phyloP scores from a whole-genome alignment of 441 rosid genomes.

The California macrophylla region DNA sequence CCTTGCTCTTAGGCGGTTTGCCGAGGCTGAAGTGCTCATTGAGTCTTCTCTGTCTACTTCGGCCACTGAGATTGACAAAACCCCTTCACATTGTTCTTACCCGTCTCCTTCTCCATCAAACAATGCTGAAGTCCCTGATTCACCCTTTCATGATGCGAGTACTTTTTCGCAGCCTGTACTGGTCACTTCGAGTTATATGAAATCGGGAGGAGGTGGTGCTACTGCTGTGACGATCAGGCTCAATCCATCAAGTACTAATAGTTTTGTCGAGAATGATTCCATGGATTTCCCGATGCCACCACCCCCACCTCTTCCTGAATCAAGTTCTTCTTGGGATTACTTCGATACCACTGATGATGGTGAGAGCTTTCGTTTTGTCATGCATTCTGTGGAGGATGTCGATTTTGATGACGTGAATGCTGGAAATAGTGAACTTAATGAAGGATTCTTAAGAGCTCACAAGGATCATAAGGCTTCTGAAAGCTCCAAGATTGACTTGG shows the following conservation, averaged over 20 bases:
- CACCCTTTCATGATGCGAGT: slow-evolving; percentile 44
- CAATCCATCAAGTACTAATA: slow-evolving; percentile 29
- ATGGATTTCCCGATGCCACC: slow-evolving; percentile 36
- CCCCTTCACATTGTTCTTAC: slow-evolving; percentile 67
- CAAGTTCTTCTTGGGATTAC: slow-evolving; percentile 63
- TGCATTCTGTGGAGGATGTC: slow-evolving; percentile 29
- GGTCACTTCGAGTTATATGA: slow-evolving; percentile 46
- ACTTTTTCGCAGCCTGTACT: slow-evolving; percentile 27
- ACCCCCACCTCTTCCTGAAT: slow-evolving; percentile 45
- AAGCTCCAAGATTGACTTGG: slow-evolving; percentile 12
- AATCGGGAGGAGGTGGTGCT: slow-evolving; percentile 22
- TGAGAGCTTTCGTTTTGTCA: slow-evolving; percentile 55
- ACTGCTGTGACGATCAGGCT: slow-evolving; percentile 48
- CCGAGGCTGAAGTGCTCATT: slow-evolving; percentile 53
- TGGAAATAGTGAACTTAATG: slow-evolving; percentile 17
- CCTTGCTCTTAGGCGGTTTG: slow-evolving; percentile 59
- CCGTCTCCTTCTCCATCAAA: slow-evolving; percentile 59
- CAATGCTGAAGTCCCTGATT: slow-evolving; percentile 39
- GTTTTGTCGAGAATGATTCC: slow-evolving; percentile 36
- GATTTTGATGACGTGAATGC: slow-evolving; percentile 29
- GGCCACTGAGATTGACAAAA: slow-evolving; percentile 62
- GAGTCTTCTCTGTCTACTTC: slow-evolving; percentile 57
- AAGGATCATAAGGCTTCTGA: slow-evolving; percentile 17
- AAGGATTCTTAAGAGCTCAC: slow-evolving; percentile 19
- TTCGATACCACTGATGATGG: slow-evolving; percentile 53